phyloP scores from a whole-genome alignment of 306 rosid species.

The Cucumis hystrix region DNA sequence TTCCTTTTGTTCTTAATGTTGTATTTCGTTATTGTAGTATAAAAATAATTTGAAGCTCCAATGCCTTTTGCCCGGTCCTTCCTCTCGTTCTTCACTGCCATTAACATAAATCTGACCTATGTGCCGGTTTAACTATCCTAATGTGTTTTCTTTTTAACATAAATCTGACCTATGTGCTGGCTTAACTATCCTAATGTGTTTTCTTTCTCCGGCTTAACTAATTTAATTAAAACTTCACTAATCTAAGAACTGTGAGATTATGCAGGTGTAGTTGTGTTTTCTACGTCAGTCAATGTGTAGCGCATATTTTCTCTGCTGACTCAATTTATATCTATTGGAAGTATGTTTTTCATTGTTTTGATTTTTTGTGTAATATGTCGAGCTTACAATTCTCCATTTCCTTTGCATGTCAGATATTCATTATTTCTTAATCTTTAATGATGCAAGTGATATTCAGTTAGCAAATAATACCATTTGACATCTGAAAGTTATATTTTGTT shows the following conservation, averaged over 20 bases:
- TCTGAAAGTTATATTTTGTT: background rate
- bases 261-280: background rate
- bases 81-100: background rate
- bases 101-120: background rate
- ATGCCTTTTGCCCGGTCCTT: background rate
- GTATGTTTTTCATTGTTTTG: background rate
- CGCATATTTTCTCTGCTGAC: background rate
- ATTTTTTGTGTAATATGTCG: background rate
- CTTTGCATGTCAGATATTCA: background rate
- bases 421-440: no score
- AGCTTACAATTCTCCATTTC: background rate
- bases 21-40: slow-evolving; percentile 25
- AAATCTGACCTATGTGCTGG: background rate
- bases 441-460: background rate
- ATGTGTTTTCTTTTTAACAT: background rate
- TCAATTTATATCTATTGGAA: background rate
- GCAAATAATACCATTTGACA: background rate
- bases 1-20: slow-evolving; percentile 15
- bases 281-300: background rate
- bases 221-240: background rate
- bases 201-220: background rate
- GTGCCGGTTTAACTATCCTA: background rate
- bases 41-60: slow-evolving; percentile 1
- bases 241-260: background rate
- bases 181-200: background rate